phyloP scores from a whole-genome alignment of 768 basidiomycete genomes.

The Lepiota brunneoincarnata region DNA sequence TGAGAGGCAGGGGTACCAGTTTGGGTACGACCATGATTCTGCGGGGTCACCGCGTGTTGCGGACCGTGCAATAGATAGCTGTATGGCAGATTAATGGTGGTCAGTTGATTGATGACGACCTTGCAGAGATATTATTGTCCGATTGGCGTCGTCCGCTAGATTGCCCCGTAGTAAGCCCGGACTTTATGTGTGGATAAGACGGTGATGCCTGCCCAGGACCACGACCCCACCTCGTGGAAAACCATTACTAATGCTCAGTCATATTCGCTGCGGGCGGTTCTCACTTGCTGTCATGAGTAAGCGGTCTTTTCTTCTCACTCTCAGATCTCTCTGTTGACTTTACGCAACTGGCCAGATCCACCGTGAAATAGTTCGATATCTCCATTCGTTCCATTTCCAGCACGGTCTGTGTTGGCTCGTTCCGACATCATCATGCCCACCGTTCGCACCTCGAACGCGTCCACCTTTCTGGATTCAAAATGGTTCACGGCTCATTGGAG shows the following conservation, averaged over 20 bases:
- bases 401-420: conserved; percentile 8
- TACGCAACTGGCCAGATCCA: conserved; percentile 10
- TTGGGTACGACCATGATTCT: background rate
- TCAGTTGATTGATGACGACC: conserved; percentile 3
- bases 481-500: conserved; percentile 14
- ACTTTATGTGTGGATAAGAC: conserved; percentile 2
- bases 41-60: background rate
- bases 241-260: background rate
- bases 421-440: conserved; percentile 14
- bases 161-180: conserved; percentile 5
- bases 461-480: conserved; percentile 15
- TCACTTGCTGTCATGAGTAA: conserved; percentile 12
- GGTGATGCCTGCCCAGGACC: background rate
- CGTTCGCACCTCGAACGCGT: conserved; percentile 20
- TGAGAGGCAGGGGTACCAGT: background rate
- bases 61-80: background rate
- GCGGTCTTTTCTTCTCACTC: background rate
- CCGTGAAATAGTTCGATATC: conserved; percentile 12
- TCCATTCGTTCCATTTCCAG: conserved; percentile 4
- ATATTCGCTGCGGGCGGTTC: background rate
- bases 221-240: conserved; percentile 3
- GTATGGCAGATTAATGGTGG: background rate
- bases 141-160: background rate
- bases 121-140: background rate
- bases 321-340: background rate